Base-by-base conservation (phyloP, 345 rosid species). In the Brassica carinata region DNA sequence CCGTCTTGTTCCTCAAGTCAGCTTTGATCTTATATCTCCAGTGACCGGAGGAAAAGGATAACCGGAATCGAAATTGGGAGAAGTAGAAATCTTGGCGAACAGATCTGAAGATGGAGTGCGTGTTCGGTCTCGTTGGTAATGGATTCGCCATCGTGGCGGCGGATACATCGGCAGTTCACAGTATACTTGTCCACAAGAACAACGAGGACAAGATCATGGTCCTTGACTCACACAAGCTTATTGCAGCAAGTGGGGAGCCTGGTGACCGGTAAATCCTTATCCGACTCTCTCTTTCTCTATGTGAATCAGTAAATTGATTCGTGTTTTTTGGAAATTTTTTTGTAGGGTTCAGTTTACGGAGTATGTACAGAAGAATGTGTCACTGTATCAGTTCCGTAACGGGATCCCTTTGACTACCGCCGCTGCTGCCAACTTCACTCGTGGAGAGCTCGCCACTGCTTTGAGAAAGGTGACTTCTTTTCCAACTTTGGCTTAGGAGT, bases 211-310 rank as follows among this genome's bases (percentile, higher is more conserved):
- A 96, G 86, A 92, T 96, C 89, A 96, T 96, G 98, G 30, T 65
- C 34, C 99, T 96, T 74, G 99, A 96, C 69, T 93, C 97, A 51
- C 97, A 93, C 87, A 96, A 93, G 87, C 97, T 96, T 77, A 68
- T 90, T 81, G 99, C 98, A 70, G 98, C 98, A 27, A 93, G 98
- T 72, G 99, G 99, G 23, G 98, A 93, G 88, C 84, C 99, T 38
- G 98, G 99, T 59, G 99, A 95, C 83, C 84, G 98, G 98, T 93
- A 72, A 78, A 72, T 3, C 9, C 26, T 73, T n/a, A 34, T 48
- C 14, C 31, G 70, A 19, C 61, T 51, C 26, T 58, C 48, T 64
- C 40, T 73, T 17, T 62, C 2, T 69, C 5, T 64, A 5, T 76
- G 6, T 33, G 63, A 64, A 65, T 59, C 38, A 11, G 45, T 36